Percentiles rank a stretch among this genome's conserved stretches.
These are phyloP conservation scores for Endothia cerciana DNA, from an alignment of 2,329 filamentous ascomycete species.

Conservation along the genomic window DNA sequence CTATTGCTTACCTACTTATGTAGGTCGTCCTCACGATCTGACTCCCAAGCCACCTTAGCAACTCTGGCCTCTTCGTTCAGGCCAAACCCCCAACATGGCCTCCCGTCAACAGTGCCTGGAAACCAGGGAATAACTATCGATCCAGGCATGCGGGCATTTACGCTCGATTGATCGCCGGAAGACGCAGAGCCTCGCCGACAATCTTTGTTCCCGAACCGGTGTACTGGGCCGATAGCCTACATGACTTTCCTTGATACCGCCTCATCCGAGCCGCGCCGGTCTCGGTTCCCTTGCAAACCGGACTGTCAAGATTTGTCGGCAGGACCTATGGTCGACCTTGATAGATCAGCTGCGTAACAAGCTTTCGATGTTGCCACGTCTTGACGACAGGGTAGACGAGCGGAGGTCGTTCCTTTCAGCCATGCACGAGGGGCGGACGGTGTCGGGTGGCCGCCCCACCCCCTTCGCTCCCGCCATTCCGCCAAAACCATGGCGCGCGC, in stretches of 20 bases:
- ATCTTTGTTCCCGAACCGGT: neutral
- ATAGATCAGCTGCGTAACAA: neutral
- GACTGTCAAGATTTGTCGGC: neutral
- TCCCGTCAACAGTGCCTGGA: neutral
- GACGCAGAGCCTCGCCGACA: constrained; percentile 6
- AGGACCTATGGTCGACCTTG: neutral
- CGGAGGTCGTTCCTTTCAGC: constrained; percentile 1
- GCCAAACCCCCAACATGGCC: neutral
- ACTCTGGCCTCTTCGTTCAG: neutral
- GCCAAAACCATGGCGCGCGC: neutral
- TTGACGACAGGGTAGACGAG: neutral
- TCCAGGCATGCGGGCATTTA: neutral
- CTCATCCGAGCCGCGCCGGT: neutral
- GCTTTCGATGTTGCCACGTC: neutral
- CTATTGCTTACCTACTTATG: too few species aligned
- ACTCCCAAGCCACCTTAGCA: neutral
- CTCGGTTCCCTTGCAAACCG: neutral
- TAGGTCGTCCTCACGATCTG: neutral
- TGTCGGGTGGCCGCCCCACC: neutral
- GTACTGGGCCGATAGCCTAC: neutral
- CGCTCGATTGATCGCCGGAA: neutral
- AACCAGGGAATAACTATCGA: neutral
- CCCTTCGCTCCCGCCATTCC: neutral
- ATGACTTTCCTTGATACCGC: neutral
- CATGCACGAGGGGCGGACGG: constrained; percentile 1